These are phyloP conservation scores for Heliamphora exappendiculata DNA, from an alignment of 148 eudicot species.

Conservation along the genomic window DNA sequence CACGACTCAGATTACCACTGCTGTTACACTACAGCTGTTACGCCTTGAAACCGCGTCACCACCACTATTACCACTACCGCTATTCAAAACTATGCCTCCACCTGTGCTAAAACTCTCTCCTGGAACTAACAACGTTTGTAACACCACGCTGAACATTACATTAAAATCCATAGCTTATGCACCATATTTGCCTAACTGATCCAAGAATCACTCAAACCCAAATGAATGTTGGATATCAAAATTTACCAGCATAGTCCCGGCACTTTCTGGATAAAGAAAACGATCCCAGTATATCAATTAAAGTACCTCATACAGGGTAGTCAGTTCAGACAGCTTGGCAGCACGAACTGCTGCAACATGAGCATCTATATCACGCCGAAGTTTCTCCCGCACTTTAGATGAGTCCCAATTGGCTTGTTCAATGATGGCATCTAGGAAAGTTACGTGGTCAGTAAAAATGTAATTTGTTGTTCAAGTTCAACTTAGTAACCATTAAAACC, in stretches of 20 bases:
- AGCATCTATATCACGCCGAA: conserved; percentile 76
- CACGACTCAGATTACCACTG: too few relatives aligned
- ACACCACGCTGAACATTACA: not conserved
- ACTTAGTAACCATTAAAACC: not conserved
- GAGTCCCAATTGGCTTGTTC: conserved; percentile 84
- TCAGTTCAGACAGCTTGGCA: conserved; percentile 83
- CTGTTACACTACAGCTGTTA: too few relatives aligned
- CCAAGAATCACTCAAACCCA: not conserved
- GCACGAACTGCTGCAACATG: conserved; percentile 65
- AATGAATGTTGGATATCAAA: not conserved
- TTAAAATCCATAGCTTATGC: not conserved
- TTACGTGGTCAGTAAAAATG: not conserved
- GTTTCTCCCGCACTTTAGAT: conserved; percentile 72
- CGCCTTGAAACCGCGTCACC: too few relatives aligned
- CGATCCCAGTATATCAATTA: not conserved
- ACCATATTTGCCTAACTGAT: not conserved
- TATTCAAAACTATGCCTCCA: too few relatives aligned
- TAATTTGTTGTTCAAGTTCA: not conserved
- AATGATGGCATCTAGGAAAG: conserved; percentile 50
- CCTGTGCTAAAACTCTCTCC: not conserved
- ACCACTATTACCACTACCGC: too few relatives aligned
- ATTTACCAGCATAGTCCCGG: not conserved
- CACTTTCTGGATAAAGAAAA: not conserved
- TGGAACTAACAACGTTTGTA: too few relatives aligned
- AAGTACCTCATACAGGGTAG: conserved; percentile 69